Evolutionary conservation across 73 alveolate species (phyloP).

Genomic region (Paramecium bursaria): DNA sequence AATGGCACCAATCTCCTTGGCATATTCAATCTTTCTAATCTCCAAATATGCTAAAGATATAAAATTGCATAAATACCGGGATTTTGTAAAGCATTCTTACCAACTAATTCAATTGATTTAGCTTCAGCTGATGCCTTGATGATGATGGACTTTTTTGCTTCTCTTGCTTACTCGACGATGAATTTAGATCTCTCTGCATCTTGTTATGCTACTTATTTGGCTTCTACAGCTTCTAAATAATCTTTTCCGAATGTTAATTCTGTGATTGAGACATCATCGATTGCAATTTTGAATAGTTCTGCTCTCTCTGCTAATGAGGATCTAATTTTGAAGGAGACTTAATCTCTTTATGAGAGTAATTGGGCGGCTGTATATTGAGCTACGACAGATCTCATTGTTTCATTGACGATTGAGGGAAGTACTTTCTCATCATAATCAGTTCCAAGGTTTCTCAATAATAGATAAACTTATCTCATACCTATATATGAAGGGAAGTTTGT

Average conservation of each 20-base stretch:
- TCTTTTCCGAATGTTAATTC: constrained; percentile 80
- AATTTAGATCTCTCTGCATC: constrained; percentile 96
- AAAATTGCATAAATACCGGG: constrained; percentile 58
- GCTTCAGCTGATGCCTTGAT: constrained; percentile 96
- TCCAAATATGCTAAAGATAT: constrained; percentile 85
- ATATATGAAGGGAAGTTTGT: constrained; percentile 85
- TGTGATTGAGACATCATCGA: constrained; percentile 95
- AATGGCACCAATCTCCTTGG: constrained; percentile 84
- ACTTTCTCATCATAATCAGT: constrained; percentile 95
- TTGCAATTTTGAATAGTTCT: constrained; percentile 82
- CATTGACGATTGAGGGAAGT: constrained; percentile 96
- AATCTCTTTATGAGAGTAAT: constrained; percentile 89
- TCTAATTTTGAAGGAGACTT: constrained; percentile 82
- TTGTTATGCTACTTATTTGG: constrained; percentile 96
- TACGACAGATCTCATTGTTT: constrained; percentile 87
- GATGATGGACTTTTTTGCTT: constrained; percentile 89
- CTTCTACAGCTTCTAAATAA: constrained; percentile 84
- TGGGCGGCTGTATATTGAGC: constrained; percentile 86
- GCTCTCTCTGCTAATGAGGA: constrained; percentile 86
- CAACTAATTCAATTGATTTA: constrained; percentile 83
- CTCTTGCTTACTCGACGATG: constrained; percentile 90
- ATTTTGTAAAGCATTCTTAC: constrained; percentile 77
- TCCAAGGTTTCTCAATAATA: constrained; percentile 81
- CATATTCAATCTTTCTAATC: constrained; percentile 88
- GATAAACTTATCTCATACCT: constrained; percentile 50